phyloP scores from a whole-genome alignment of 2,329 filamentous ascomycete genomes.

The Amesomyces nigricolor region DNA sequence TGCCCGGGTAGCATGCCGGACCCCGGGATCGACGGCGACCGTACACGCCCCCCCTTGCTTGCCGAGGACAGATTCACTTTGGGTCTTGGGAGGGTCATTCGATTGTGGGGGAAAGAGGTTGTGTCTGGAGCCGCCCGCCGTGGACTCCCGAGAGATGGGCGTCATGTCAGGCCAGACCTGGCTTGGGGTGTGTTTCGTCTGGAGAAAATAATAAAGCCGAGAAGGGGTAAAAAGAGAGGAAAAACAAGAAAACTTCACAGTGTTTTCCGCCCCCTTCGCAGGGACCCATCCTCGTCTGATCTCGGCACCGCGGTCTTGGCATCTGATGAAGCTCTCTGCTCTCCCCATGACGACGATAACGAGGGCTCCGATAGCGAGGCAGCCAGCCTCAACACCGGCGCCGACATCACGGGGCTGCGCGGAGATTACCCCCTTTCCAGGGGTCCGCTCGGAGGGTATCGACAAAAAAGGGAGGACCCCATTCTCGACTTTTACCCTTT shows the following conservation, averaged over 20 bases:
- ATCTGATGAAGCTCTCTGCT: not conserved
- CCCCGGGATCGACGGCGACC: conserved; percentile 1
- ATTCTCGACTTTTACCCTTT: not conserved
- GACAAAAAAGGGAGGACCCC: not conserved
- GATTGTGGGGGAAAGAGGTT: not conserved
- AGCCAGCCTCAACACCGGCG: not conserved
- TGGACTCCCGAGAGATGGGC: not conserved
- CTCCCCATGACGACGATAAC: not conserved
- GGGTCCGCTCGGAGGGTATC: not conserved
- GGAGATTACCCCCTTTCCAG: conserved; percentile 8
- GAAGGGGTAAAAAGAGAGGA: not conserved
- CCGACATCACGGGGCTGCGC: not conserved
- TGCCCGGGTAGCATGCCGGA: not conserved
- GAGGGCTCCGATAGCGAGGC: not conserved
- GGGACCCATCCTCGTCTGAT: not conserved
- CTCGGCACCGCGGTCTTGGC: conserved; percentile 10
- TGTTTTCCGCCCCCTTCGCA: not conserved
- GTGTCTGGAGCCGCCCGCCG: not conserved
- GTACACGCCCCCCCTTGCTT: not conserved
- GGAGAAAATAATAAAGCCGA: not conserved
- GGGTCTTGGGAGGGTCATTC: not conserved
- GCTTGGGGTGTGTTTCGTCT: not conserved
- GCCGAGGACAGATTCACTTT: conserved; percentile 5
- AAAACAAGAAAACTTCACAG: not conserved
- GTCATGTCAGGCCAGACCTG: too few species aligned